Base-by-base conservation (phyloP, 176 grass and related monocot genomes). In the Chrysopogon serrulatus region DNA sequence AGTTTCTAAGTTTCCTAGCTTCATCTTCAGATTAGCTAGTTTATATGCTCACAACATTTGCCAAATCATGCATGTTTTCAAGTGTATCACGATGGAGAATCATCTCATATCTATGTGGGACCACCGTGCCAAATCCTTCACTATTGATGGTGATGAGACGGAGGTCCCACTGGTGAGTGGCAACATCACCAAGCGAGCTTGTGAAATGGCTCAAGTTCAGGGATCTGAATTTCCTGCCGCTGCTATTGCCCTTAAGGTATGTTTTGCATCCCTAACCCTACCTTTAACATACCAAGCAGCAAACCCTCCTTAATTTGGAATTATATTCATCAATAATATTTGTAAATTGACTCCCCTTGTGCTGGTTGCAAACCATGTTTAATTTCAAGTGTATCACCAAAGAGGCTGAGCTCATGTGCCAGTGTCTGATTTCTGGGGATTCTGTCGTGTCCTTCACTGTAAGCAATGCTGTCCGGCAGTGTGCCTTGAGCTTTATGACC, bases 331-430 rank as follows among this genome's bases (percentile, higher is more conserved):
- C 32, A 34, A 21, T 66, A 17, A 65, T 65, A 2, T 31, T 32
- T 31, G 8, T 35, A 19, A 36, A 19, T 36, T 24, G 9, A 37
- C 18, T 6, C 64, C 17, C 1, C 1, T 67, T 67, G 16, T 21
- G 64, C 17, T 23, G 10, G 27, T 27, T 57, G 53, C 10, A 11
- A 77, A 40, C 13, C 13, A 28, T 60, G 13, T 39, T 77, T 16
- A 10, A 57, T 76, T 76, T 24, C 32, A 77, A 77, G 77, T 80
- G 62, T 66, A 43, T 80, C 30, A 31, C 21, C 19, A 49, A 66
- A 31, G 62, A 67, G 31, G 77, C 77, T 37, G 63, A 80, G 11
- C 31, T 80, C 24, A 53, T 80, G 78, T 41, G 36, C 16, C 24
- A 78, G 56, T 62, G 56, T n/a, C 53, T 78, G 54, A 19, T 27